Evolutionary conservation across 345 rosid species (phyloP), one percentile per base, ranked within the genome.

Genomic region (Citrus hindsii): DNA sequence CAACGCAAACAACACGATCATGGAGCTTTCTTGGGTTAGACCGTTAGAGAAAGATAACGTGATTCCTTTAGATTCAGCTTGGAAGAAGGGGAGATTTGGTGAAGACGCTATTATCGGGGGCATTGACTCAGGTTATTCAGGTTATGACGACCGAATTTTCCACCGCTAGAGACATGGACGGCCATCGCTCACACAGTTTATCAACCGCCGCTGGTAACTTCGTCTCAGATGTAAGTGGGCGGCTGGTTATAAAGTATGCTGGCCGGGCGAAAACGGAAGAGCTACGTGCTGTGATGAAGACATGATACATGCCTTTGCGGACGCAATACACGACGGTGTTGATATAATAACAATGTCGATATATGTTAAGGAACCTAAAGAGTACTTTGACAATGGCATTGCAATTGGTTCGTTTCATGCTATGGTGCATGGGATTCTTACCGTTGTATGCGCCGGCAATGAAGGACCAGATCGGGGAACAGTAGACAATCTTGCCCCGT

Each of bases 1-100:
- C 83, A 35, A 27, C 84, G 18, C 95, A 87, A 10, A 92, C 93
- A 2, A 92, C 95, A 67, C 85, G 77, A 22, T 89, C 97, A 56
- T 89, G 94, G 97, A 78, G 81, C 59, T 92, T 91, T 70, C 83
- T 91, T 73, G 85, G 90, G 37, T 79, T 90, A 35, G 37, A 6
- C 37, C 1, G 37, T 35, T 6, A 38, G 89, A 82, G 79, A 86
- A 68, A 48, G 68, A 79, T 70, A 85, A 87, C 19, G 55, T 70
- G 16, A 51, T 87, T 77, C 88, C 79, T 24, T 22, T 32, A 1
- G 64, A 73, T n/a, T 90, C 93, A 1, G 64, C 87, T 0, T 89
- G 92, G 93, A 85, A n/a, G 9, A 86, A 67, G 67, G 84, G 93
- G 3, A 81, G 79, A 40, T 92, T 77, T 51, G 94, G 97, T 64